These are phyloP conservation scores for Isabelozyma rhagii DNA, from an alignment of 805 yeast species.

Conservation along the genomic window DNA sequence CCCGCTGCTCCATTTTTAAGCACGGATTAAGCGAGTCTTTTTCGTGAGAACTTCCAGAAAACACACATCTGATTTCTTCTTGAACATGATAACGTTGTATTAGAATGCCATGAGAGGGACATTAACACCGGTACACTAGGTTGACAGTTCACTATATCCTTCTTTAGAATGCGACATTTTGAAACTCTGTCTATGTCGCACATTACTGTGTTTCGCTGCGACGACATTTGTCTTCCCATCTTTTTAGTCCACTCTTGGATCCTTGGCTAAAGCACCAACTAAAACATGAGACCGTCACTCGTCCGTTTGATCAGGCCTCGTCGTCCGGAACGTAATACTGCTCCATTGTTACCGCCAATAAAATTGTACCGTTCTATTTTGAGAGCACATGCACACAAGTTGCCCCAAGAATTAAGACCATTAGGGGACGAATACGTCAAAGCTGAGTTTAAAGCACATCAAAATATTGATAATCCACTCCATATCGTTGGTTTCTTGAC, in stretches of 20 bases:
- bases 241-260: neutral
- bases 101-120: too few species aligned
- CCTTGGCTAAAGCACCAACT: neutral
- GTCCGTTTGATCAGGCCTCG: constrained; percentile 36
- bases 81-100: too few species aligned
- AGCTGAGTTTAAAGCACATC: constrained; percentile 85
- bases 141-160: too few species aligned
- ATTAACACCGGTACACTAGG: too few species aligned
- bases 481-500: constrained; percentile 92
- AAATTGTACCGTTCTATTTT: constrained; percentile 74
- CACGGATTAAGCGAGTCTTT: too few species aligned
- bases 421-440: constrained; percentile 90
- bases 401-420: constrained; percentile 68
- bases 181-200: too few species aligned
- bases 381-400: constrained; percentile 64
- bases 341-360: constrained; percentile 75
- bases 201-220: too few species aligned
- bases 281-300: constrained; percentile 35
- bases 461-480: constrained; percentile 77
- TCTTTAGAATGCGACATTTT: too few species aligned
- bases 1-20: too few species aligned
- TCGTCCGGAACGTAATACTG: constrained; percentile 36
- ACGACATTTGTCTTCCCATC: neutral
- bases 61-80: too few species aligned
- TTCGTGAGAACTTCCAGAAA: too few species aligned